A percentile compares a stretch with the other conserved stretches of the same genome.
phyloP scores from a whole-genome alignment of 179 eudicot species.

The Sideroxylon spinosum region DNA sequence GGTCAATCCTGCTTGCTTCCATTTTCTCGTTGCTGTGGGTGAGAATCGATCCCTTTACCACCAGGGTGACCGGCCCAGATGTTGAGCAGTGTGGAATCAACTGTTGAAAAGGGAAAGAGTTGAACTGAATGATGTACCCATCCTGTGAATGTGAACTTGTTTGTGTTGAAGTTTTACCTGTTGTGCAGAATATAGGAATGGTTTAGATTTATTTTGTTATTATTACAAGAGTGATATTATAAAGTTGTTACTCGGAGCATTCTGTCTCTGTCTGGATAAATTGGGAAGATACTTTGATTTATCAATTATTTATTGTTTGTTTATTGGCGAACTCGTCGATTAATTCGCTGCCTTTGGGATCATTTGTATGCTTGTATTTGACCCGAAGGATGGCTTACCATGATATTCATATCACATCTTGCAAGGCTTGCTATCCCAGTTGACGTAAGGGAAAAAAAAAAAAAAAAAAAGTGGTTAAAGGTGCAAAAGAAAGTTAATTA shows the following conservation, averaged over 20 bases:
- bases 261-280: slow-evolving; percentile 3
- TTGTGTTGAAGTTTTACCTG: background rate
- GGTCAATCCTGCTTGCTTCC: slow-evolving; percentile 73
- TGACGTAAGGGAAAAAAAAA: too few species aligned
- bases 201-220: background rate
- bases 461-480: too few species aligned
- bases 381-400: too few species aligned
- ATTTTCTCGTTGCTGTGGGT: slow-evolving; percentile 75
- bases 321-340: background rate
- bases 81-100: slow-evolving; percentile 62
- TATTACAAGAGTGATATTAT: slow-evolving; percentile 9
- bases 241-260: background rate
- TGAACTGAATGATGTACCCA: too few species aligned
- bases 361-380: too few species aligned
- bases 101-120: slow-evolving; percentile 26
- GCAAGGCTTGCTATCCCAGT: too few species aligned
- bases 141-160: background rate
- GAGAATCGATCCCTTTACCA: slow-evolving; percentile 59
- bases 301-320: background rate
- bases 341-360: too few species aligned
- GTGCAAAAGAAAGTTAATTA: too few species aligned
- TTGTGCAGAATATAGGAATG: slow-evolving; percentile 20
- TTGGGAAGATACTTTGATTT: background rate
- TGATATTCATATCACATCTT: too few species aligned
- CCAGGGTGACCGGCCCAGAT: slow-evolving; percentile 64